Evolutionary conservation across 345 rosid genomes (phyloP).

Genomic region (Kernera saxatilis): DNA sequence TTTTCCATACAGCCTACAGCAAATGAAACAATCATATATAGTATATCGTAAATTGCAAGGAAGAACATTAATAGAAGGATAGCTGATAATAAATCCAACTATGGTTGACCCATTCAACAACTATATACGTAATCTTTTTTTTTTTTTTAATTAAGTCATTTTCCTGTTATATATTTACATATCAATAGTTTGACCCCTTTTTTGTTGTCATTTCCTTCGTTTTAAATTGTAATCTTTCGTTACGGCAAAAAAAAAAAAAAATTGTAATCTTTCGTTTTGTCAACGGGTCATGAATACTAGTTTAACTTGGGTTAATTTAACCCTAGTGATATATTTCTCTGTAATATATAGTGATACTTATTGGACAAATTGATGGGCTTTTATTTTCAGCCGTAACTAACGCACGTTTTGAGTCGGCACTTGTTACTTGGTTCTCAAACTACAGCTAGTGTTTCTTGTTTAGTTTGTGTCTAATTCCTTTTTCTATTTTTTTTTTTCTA

Average conservation of each 20-base stretch:
- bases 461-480: no score
- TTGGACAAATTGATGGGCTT: no score
- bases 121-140: not conserved
- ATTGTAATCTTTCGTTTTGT: not conserved
- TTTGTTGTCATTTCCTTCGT: not conserved
- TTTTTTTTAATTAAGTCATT: not conserved
- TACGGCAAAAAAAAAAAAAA: no score
- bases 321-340: no score
- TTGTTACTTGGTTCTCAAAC: no score
- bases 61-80: not conserved
- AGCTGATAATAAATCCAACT: not conserved
- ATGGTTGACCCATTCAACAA: conserved; percentile 17
- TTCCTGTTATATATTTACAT: not conserved
- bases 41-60: conserved; percentile 1
- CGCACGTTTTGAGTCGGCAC: no score
- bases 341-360: no score
- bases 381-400: no score
- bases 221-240: not conserved
- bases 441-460: no score
- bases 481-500: no score
- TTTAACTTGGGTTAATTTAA: not conserved
- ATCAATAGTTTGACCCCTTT: not conserved
- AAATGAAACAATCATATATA: not conserved
- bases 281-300: not conserved
- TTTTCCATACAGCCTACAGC: conserved; percentile 3